Conservation (phyloP, 495 filamentous ascomycete genomes). For the Talaromyces thailandensis region DNA sequence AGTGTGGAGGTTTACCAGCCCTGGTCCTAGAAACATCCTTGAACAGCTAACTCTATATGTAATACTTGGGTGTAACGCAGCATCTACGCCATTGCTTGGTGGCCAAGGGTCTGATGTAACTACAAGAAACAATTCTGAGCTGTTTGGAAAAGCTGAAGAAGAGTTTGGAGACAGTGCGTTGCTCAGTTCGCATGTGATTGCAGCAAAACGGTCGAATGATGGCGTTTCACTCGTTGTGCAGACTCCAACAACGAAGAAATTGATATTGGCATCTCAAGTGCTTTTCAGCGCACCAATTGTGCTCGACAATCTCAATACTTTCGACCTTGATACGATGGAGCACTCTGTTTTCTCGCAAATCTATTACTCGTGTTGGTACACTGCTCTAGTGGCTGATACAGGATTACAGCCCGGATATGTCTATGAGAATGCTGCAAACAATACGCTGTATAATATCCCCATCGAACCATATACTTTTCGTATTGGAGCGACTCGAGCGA, state of each 20-base stretch:
- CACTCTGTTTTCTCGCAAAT: not conserved
- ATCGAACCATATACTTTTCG: not conserved
- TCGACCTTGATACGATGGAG: not conserved
- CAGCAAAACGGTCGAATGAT: not conserved
- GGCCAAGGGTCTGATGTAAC: not conserved
- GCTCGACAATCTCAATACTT: not conserved
- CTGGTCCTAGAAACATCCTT: not conserved
- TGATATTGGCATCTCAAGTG: not conserved
- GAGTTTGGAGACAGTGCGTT: not conserved
- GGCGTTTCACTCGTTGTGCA: not conserved
- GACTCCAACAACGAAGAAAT: not conserved
- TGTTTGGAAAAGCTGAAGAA: not conserved
- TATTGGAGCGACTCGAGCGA: not conserved
- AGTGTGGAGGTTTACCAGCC: not conserved
- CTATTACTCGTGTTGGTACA: not conserved
- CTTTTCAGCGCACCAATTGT: not conserved
- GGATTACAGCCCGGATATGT: conserved; percentile 9
- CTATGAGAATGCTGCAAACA: conserved; percentile 14
- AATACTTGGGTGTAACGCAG: not conserved
- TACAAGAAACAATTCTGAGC: not conserved
- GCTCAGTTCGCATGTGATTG: not conserved
- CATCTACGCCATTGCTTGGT: not conserved
- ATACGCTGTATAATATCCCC: not conserved
- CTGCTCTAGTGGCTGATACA: not conserved
- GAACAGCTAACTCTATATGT: not conserved